Evolutionary conservation across 1,139 yeast genomes (phyloP), one percentile per base, ranked within the genome.

Genomic region (Blastobotrys persicus): DNA sequence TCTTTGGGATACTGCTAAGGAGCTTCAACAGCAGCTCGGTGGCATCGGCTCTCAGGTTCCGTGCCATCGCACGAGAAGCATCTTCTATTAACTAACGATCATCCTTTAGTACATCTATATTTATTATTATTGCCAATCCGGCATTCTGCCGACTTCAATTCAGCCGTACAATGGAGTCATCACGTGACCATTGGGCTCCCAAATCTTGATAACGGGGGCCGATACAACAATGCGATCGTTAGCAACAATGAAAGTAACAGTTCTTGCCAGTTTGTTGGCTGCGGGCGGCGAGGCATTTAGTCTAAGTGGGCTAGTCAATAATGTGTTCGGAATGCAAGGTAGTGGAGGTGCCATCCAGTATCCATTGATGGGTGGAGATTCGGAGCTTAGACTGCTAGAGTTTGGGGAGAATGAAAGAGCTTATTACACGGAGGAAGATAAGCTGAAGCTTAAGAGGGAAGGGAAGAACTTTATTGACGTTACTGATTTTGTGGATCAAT

Each of bases 391-490:
- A 40, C 55, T 68, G 32, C 55, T 69, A 39, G 66, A 67, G 57
- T 52, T 65, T 42, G 62, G 59, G 14, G 60, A 61, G 3, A 64
- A 60, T 33, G 68, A 72, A 18, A 70, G 72, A 45, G 65, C 72
- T 42, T 62, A 75, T 47, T 79, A 79, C 44, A 66, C 75, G 13
- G 94, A 86, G 60, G 63, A 66, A 5, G 83, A 82, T 44, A 83
- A 86, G 64, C 65, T 80, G 49, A 64, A 66, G 9, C 71, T 84
- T 53, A 78, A 74, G 60, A 73, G 83, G 49, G 66, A 73, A 23
- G 82, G 85, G 42, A 67, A 75, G 37, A 76, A 73, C 35, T 88
- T 86, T 64, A 78, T 88, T 57, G 96, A 88, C 67, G 76, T 88
- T 37, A 86, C 96, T 5, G 73, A 74, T 37, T 62, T 55, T 55